Conservation (phyloP, 495 filamentous ascomycete genomes). For the Daldinia loculata region DNA sequence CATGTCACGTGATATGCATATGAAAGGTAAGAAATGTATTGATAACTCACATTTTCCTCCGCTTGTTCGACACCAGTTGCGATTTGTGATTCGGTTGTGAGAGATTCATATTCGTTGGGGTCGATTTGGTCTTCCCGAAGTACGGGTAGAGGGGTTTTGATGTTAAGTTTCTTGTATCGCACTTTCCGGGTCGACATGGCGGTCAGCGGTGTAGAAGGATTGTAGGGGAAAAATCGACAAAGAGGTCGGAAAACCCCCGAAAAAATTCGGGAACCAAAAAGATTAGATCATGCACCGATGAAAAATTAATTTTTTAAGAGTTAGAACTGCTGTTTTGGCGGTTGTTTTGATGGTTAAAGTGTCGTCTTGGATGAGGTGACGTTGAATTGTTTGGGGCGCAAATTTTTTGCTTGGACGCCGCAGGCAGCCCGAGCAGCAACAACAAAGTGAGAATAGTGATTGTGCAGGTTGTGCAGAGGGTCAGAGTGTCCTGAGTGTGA, state of each 20-base stretch:
- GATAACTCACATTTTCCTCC: slow-evolving; percentile 90
- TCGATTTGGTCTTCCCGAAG: slow-evolving; percentile 92
- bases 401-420: slow-evolving; percentile 52
- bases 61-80: slow-evolving; percentile 96
- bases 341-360: slow-evolving; percentile 68
- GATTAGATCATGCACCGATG: slow-evolving; percentile 64
- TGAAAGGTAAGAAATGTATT: slow-evolving; percentile 50
- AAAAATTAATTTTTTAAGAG: slow-evolving; percentile 65
- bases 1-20: slow-evolving; percentile 17
- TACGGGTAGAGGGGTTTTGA: slow-evolving; percentile 84
- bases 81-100: slow-evolving; percentile 70
- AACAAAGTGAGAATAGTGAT: slow-evolving; percentile 37
- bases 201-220: slow-evolving; percentile 55
- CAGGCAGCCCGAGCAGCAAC: slow-evolving; percentile 37
- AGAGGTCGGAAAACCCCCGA: slow-evolving; percentile 58
- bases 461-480: slow-evolving; percentile 37
- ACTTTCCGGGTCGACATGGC: slow-evolving; percentile 75
- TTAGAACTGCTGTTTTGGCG: slow-evolving; percentile 55
- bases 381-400: slow-evolving; percentile 64
- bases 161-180: slow-evolving; percentile 90
- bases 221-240: slow-evolving; percentile 49
- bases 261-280: slow-evolving; percentile 57
- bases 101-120: slow-evolving; percentile 66
- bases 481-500: slow-evolving; percentile 1
- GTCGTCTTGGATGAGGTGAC: slow-evolving; percentile 69